These are phyloP conservation scores for Colletotrichum spinosum DNA, from an alignment of 2,329 filamentous ascomycete species.

Conservation along the genomic window DNA sequence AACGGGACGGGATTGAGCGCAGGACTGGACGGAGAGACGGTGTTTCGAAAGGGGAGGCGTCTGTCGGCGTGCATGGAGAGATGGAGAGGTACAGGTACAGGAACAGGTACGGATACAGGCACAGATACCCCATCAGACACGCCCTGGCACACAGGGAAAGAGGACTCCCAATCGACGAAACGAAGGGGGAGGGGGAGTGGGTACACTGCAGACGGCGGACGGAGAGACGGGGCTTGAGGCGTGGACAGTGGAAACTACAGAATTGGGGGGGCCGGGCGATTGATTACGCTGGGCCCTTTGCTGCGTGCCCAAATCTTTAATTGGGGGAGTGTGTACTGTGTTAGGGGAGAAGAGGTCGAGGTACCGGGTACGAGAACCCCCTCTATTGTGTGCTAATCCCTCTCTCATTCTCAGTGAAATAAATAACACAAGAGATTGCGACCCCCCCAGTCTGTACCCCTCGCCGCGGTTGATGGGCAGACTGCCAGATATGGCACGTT, in stretches of 20 bases:
- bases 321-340: not conserved
- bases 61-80: constrained; percentile 18
- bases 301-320: too few relatives aligned
- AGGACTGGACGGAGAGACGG: constrained; percentile 10
- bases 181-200: constrained; percentile 19
- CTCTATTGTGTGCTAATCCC: constrained; percentile 1
- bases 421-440: constrained; percentile 35
- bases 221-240: not conserved
- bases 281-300: constrained; percentile 4
- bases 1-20: constrained; percentile 20
- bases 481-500: constrained; percentile 27
- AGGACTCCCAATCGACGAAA: constrained; percentile 2
- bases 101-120: not conserved
- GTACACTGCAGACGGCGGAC: constrained; percentile 21
- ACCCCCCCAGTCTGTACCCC: constrained; percentile 3
- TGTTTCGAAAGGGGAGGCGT: constrained; percentile 30
- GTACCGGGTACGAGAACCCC: constrained; percentile 2
- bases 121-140: not conserved
- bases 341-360: constrained; percentile 1
- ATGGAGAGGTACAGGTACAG: not conserved
- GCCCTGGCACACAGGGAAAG: not conserved
- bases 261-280: constrained; percentile 4
- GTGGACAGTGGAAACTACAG: constrained; percentile 14
- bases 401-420: constrained; percentile 16
- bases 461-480: not conserved